Conservation (phyloP, 2,329 filamentous ascomycete genomes). For the Hortaea werneckii region DNA sequence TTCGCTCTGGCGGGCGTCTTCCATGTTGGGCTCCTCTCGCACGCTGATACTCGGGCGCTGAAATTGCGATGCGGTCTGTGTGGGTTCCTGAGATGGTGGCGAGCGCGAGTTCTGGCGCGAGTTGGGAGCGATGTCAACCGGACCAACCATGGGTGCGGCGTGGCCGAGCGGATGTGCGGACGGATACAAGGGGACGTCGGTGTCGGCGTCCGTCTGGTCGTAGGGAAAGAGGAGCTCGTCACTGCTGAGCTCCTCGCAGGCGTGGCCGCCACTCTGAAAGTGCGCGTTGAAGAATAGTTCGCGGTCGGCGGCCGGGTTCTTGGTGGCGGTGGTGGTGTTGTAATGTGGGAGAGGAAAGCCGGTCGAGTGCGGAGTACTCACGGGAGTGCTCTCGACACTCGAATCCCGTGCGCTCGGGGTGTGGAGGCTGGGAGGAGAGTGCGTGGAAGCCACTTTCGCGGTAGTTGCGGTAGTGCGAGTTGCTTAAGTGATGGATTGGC, state of each 20-base stretch:
- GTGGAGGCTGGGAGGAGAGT: constrained; percentile 12
- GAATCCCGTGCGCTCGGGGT: constrained; percentile 11
- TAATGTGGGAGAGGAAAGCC: background rate
- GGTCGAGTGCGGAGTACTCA: constrained; percentile 16
- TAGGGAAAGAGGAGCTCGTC: constrained; percentile 23
- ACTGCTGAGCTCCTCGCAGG: constrained; percentile 16
- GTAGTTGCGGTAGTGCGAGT: too few species aligned
- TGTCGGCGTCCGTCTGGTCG: constrained; percentile 8
- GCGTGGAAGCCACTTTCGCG: too few species aligned
- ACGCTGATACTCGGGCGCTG: constrained; percentile 40
- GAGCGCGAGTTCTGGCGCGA: constrained; percentile 44
- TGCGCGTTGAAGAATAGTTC: constrained; percentile 1
- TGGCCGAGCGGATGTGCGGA: constrained; percentile 8
- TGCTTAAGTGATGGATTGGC: too few species aligned
- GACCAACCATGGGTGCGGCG: constrained; percentile 41
- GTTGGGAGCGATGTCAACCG: constrained; percentile 48
- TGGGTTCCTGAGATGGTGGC: constrained; percentile 51
- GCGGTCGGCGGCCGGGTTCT: constrained; percentile 8
- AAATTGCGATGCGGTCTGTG: constrained; percentile 48
- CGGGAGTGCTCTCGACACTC: constrained; percentile 19
- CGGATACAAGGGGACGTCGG: constrained; percentile 3
- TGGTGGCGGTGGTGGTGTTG: constrained; percentile 3
- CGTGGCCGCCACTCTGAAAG: constrained; percentile 9
- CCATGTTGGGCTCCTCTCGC: constrained; percentile 14
- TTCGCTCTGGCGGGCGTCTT: background rate